Conservation (phyloP, 306 rosid species). For the Prunus padus region DNA sequence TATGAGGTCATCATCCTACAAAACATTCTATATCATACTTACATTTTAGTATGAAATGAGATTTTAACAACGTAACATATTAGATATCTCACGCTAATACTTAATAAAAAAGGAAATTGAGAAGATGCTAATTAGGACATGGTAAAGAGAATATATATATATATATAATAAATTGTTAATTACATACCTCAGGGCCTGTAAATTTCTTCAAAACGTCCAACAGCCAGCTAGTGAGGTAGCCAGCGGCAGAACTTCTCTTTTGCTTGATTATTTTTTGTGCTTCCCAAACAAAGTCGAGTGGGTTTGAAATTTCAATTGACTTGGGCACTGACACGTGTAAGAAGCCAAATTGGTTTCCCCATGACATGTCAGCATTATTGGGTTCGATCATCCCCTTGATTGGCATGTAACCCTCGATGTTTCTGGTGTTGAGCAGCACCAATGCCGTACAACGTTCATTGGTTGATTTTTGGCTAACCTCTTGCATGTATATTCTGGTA, state of each 20-base stretch:
- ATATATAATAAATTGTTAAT: no score
- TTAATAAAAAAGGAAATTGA: no score
- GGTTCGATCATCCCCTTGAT: slow-evolving; percentile 47
- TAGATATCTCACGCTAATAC: no score
- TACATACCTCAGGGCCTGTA: slow-evolving; percentile 43
- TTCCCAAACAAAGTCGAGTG: slow-evolving; percentile 39
- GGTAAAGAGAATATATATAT: no score
- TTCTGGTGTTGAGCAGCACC: slow-evolving; percentile 55
- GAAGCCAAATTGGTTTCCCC: slow-evolving; percentile 50
- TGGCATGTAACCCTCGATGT: slow-evolving; percentile 41
- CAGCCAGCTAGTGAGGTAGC: slow-evolving; percentile 36
- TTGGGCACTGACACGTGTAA: slow-evolving; percentile 53
- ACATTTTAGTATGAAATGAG: no score
- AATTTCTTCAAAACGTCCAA: slow-evolving; percentile 42
- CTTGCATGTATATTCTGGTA: slow-evolving; percentile 50
- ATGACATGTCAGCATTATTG: neutral
- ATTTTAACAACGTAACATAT: no score
- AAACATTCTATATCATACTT: no score
- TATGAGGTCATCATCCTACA: no score
- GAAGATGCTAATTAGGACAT: no score
- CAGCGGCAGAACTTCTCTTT: slow-evolving; percentile 44
- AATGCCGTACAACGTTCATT: slow-evolving; percentile 44
- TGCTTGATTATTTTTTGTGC: slow-evolving; percentile 40
- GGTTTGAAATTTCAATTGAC: slow-evolving; percentile 25
- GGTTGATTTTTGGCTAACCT: slow-evolving; percentile 32